A percentile compares a stretch with the other conserved stretches of the same genome.
phyloP scores from a whole-genome alignment of 2,329 filamentous ascomycete genomes.

The Helminthosporium solani region DNA sequence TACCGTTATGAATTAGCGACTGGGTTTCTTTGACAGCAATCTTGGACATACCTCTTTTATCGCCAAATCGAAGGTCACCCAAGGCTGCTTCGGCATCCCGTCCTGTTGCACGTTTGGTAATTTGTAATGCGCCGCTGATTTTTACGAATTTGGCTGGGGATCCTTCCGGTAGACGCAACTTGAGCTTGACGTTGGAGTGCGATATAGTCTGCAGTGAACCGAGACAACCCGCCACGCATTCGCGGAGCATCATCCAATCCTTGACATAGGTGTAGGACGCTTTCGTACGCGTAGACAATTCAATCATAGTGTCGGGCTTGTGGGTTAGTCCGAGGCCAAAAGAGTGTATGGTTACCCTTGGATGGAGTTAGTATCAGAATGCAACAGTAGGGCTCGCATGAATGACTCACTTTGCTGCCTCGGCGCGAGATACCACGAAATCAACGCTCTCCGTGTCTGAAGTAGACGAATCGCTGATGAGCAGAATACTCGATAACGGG shows the following conservation, averaged over 20 bases:
- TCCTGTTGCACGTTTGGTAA: constrained; percentile 92
- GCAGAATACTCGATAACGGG: constrained; percentile 88
- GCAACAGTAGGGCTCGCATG: constrained; percentile 3
- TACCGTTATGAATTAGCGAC: constrained; percentile 33
- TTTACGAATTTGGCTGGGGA: constrained; percentile 98
- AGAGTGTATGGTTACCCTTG: constrained; percentile 89
- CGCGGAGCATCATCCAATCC: constrained; percentile 99
- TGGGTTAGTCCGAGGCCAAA: constrained; percentile 96
- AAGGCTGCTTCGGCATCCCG: constrained; percentile 90
- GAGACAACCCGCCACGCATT: constrained; percentile 90
- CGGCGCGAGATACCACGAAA: constrained; percentile 93
- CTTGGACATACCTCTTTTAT: constrained; percentile 65
- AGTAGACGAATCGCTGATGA: constrained; percentile 96
- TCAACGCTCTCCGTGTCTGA: constrained; percentile 94
- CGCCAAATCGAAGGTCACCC: constrained; percentile 90
- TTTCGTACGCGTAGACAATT: constrained; percentile 91
- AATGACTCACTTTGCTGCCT: constrained; percentile 82
- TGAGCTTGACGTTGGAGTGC: constrained; percentile 97
- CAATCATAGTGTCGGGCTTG: constrained; percentile 98
- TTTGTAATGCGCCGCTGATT: constrained; percentile 93
- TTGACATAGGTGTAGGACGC: constrained; percentile 98
- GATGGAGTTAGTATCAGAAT: constrained; percentile 23
- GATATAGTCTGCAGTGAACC: constrained; percentile 90
- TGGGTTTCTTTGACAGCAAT: neutral
- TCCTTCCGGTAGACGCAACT: constrained; percentile 88